Evolutionary conservation across 108 stramenopile genomes (phyloP), one percentile per base, ranked within the genome.

Genomic region (Cyclotella sp.): DNA sequence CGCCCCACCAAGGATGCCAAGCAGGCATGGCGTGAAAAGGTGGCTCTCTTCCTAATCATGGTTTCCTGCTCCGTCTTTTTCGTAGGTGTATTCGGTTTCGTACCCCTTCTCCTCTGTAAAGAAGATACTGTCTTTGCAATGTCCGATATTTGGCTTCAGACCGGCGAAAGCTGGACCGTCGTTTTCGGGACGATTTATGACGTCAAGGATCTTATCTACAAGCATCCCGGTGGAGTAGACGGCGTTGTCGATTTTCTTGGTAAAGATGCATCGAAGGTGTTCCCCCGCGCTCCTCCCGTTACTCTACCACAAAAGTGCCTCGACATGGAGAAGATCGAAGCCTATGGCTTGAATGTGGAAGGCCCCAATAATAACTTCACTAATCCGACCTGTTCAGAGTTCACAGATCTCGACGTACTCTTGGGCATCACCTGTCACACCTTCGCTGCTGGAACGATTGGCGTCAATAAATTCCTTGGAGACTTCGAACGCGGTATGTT

Each of bases 11-110:
- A 67, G 19, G 78, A 59, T n/a, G 79, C 86, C 42, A 84, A 84
- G 74, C 86, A 84, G 63, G 86, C 86, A 22, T 87, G 83, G 83
- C 68, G 86, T 62, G 86, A 81, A 54, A 81, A 79, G 67, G 75
- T 84, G 41, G 82, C 85, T 9, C 66, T 88, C 21, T 85, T 85
- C 81, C 29, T 84, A 8, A 84, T 83, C 66, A 76, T 87, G 72
- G 63, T 84, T 16, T 68, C 67, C 14, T 84, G 75, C 57, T 81
- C 83, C 41, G 75, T 77, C 43, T 68, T 84, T 59, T 86, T 85
- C 60, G 79, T 88, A 10, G 82, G 83, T 34, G 77, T 88, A 1
- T 85, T 88, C 73, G 85, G 85, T 70, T 80, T 84, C 72, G 76
- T 88, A 1, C 85, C 84, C 21, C 79, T 88, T 0, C 46, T 83